Percentiles rank a stretch among this genome's conserved stretches.
Conservation (phyloP, 805 yeast species). For the Saccharomycopsis fibuligera region DNA sequence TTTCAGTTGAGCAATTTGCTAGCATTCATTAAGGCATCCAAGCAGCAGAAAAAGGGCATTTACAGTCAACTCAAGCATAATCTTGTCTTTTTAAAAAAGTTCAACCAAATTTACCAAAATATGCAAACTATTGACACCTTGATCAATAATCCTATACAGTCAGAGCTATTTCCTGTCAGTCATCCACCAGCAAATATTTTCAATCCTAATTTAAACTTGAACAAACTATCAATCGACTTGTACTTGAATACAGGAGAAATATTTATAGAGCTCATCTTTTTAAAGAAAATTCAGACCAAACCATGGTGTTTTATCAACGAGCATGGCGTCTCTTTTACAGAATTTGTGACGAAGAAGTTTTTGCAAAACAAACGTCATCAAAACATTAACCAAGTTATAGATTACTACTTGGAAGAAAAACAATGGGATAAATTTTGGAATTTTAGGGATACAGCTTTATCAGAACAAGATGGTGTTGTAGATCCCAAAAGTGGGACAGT, state of each 20-base stretch:
- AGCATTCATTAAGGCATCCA: conserved; percentile 1
- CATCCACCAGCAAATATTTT: conserved; percentile 11
- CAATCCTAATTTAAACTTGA: conserved; percentile 11
- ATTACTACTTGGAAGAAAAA: conserved; percentile 17
- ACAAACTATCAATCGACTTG: conserved; percentile 16
- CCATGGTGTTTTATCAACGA: conserved; percentile 22
- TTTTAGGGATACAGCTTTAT: background rate
- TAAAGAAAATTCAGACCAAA: conserved; percentile 13
- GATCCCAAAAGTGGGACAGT: too few relatives aligned
- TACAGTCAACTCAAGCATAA: conserved; percentile 7
- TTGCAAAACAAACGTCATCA: conserved; percentile 4
- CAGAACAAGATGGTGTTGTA: background rate
- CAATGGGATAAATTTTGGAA: conserved; percentile 19
- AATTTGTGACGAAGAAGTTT: conserved; percentile 17
- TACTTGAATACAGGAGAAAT: conserved; percentile 20
- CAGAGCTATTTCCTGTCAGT: conserved; percentile 12
- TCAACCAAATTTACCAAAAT: conserved; percentile 17
- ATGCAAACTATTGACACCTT: background rate
- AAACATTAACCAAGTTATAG: conserved; percentile 17
- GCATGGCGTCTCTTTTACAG: conserved; percentile 17
- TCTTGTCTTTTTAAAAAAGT: conserved; percentile 14
- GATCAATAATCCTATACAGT: conserved; percentile 13
- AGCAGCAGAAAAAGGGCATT: background rate
- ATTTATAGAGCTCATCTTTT: conserved; percentile 18
- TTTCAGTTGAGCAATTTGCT: conserved; percentile 12